Evolutionary conservation across 148 eudicot species (phyloP).

Genomic region (Amaranthus hypochondriacus): DNA sequence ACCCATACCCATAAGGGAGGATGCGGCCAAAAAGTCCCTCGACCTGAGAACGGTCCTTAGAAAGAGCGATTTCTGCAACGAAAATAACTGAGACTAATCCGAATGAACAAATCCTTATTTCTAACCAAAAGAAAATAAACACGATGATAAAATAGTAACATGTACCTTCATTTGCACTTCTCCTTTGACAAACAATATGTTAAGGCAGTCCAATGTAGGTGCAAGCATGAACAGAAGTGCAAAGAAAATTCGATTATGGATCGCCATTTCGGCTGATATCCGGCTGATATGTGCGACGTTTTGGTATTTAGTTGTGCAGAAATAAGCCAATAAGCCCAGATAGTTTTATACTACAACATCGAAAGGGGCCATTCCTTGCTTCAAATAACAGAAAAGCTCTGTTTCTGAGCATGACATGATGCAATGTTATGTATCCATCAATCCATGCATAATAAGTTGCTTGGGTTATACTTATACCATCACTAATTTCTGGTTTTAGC

Average conservation of each 20-base stretch:
- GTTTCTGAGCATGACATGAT: slow-evolving; percentile 7
- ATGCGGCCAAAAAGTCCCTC: too few relatives aligned
- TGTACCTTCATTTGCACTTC: slow-evolving; percentile 30
- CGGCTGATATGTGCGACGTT: slow-evolving; percentile 5
- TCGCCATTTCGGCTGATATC: slow-evolving; percentile 14
- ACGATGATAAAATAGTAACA: background rate
- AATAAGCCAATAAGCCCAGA: background rate
- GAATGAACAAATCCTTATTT: too few relatives aligned
- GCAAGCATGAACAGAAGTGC: slow-evolving; percentile 13
- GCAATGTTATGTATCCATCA: background rate
- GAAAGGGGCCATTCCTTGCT: slow-evolving; percentile 26
- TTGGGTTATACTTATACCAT: slow-evolving; percentile 14
- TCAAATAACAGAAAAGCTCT: slow-evolving; percentile 20
- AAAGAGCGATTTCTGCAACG: too few relatives aligned
- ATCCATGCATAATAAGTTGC: background rate
- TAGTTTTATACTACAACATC: background rate
- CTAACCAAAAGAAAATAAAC: too few relatives aligned
- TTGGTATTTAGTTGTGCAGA: background rate
- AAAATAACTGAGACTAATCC: too few relatives aligned
- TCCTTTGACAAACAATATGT: slow-evolving; percentile 15
- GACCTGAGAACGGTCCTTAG: too few relatives aligned
- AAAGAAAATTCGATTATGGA: background rate
- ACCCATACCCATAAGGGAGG: too few relatives aligned
- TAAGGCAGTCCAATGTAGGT: slow-evolving; percentile 17
- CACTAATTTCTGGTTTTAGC: background rate